Evolutionary conservation across 257 asterid species (phyloP).

Genomic region (Solanum corneliomulleri): DNA sequence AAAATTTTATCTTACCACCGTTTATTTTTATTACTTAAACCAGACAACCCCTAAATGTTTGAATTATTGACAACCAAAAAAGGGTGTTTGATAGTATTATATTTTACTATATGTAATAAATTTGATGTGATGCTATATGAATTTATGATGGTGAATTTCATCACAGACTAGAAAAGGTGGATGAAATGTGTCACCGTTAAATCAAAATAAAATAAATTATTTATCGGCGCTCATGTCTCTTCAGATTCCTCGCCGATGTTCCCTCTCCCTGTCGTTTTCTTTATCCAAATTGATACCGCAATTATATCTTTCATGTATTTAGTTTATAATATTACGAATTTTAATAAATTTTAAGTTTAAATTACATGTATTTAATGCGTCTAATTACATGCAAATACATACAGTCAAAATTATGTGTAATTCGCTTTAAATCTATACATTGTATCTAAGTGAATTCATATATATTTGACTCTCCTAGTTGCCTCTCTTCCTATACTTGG

Average conservation of each 20-base stretch:
- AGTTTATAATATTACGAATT: too few species aligned
- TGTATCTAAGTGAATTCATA: neutral
- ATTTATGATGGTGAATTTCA: neutral
- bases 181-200: neutral
- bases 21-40: too few species aligned
- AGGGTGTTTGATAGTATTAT: neutral
- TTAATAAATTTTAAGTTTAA: too few species aligned
- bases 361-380: too few species aligned
- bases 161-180: neutral
- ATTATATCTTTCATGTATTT: neutral
- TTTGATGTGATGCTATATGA: neutral
- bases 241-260: conserved; percentile 34
- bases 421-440: too few species aligned
- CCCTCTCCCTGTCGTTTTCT: conserved; percentile 4
- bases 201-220: neutral
- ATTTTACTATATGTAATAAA: neutral
- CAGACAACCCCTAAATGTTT: too few species aligned
- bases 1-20: too few species aligned
- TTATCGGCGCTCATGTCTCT: conserved; percentile 10
- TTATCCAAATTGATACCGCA: neutral
- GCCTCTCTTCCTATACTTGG: neutral
- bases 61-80: neutral
- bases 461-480: neutral
- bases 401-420: neutral
- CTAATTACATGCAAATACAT: too few species aligned